Evolutionary conservation across 2,329 filamentous ascomycete species (phyloP).

Genomic region (Phaeophleospora eucalypticola): DNA sequence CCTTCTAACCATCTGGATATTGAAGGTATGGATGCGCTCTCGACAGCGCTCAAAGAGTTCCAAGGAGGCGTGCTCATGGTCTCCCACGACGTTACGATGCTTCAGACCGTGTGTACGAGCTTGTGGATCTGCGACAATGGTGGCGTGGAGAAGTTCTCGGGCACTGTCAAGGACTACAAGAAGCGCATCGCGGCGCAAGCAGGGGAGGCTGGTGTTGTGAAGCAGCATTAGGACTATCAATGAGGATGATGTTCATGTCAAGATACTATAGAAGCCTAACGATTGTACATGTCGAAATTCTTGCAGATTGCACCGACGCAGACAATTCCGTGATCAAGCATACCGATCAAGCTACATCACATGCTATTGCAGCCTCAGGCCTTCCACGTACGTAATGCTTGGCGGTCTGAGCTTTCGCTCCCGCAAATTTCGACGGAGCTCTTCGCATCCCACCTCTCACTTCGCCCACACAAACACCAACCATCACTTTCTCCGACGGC

Average conservation of each 20-base stretch:
- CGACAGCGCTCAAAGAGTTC: slow-evolving; percentile 77
- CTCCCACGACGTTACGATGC: slow-evolving; percentile 94
- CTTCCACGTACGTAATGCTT: neutral
- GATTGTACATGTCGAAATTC: too few species aligned
- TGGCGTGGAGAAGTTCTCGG: slow-evolving; percentile 91
- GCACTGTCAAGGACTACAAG: slow-evolving; percentile 95
- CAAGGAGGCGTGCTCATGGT: slow-evolving; percentile 97
- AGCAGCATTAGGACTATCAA: slow-evolving; percentile 28
- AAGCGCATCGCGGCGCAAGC: slow-evolving; percentile 82
- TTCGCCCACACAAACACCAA: neutral
- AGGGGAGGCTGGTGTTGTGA: slow-evolving; percentile 73
- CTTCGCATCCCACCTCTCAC: neutral
- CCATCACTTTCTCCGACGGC: slow-evolving; percentile 18
- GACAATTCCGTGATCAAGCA: too few species aligned
- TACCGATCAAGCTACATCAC: too few species aligned
- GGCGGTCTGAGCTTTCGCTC: neutral
- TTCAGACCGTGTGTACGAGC: slow-evolving; percentile 91
- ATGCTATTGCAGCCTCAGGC: neutral
- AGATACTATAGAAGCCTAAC: too few species aligned
- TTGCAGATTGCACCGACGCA: too few species aligned
- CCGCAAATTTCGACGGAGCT: neutral
- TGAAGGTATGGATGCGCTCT: slow-evolving; percentile 92
- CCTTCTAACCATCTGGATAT: slow-evolving; percentile 99
- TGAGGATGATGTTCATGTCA: neutral
- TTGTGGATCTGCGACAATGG: slow-evolving; percentile 96